Evolutionary conservation across 306 rosid genomes (phyloP), one percentile per base, ranked within the genome.

Genomic region (Corylus americana): DNA sequence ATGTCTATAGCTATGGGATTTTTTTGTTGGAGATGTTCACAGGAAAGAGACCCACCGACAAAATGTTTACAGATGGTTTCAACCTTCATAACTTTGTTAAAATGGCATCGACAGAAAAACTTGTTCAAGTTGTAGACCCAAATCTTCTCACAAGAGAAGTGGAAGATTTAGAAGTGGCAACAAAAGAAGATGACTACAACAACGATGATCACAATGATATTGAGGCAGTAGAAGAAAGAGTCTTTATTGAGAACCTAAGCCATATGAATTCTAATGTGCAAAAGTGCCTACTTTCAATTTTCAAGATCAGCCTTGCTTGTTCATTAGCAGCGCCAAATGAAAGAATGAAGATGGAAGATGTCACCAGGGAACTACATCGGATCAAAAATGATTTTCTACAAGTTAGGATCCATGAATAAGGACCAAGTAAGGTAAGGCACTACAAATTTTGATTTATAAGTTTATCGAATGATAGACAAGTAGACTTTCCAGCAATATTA

Each of bases 1-100:
- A 83, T 48, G 75, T 79, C 1, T 88, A 84, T 13, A 82, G 85
- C 57, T 84, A 53, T 48, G 90, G 22, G 90, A n/a, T 84, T 84
- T 18, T 82, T 89, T 54, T 55, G 47, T 5, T 83, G 54, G 79
- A 82, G 68, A 71, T 88, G 31, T 55, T 79, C 54, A 49, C 85
- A 0, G 83, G 80, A 71, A 79, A 50, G 51, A 81, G 83, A 47
- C 88, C 89, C 22, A 22, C 22, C 22, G 22, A 22, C 22, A 22
- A 83, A 62, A 75, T 80, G 59, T 87, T 85, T 54, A 51, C 49
- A 51, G 77, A 85, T 13, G 76, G 74, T 12, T 20, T 54, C 53
- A 83, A 71, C 78, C 82, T 82, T 12, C 76, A 72, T 18, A 59
- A 22, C 12, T 84, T 42, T 44, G 85, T 74, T 2, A 75, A 86